These are phyloP conservation scores for Eimeria falciformis DNA, from an alignment of 169 alveolate genomes.

Conservation along the genomic window DNA sequence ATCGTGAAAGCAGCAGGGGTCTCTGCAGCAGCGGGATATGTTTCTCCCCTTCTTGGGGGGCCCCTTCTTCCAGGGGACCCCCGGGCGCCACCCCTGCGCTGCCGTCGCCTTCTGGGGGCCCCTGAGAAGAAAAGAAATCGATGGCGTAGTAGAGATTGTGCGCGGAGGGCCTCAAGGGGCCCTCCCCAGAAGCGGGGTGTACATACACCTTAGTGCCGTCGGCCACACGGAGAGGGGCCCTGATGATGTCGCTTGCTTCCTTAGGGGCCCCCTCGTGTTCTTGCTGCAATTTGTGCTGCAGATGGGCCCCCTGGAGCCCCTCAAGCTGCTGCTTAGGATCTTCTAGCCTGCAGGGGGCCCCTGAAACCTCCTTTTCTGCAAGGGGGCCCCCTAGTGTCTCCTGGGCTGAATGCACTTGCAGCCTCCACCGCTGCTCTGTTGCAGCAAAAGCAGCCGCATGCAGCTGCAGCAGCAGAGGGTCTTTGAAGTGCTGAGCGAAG, in stretches of 20 bases:
- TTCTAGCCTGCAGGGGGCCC: not conserved
- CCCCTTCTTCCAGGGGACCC: conserved; percentile 6
- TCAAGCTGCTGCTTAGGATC: not conserved
- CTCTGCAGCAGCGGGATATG: not conserved
- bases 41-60: not conserved
- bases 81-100: not conserved
- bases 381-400: too few relatives aligned
- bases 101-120: not conserved
- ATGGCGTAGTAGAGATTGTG: not conserved
- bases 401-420: too few relatives aligned
- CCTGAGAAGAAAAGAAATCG: not conserved
- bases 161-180: not conserved
- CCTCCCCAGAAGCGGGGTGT: conserved; percentile 7
- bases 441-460: conserved; percentile 8
- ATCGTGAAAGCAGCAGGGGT: conserved; percentile 15
- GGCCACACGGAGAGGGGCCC: not conserved
- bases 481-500: not conserved
- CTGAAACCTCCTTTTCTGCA: too few relatives aligned
- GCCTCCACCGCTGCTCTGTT: not conserved
- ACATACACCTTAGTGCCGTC: not conserved
- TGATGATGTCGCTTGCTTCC: not conserved
- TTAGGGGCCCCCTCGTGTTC: not conserved
- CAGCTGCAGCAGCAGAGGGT: not conserved
- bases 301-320: conserved; percentile 5
- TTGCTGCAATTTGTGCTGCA: not conserved